Base-by-base conservation (phyloP, 2,329 filamentous ascomycete genomes). In the Epichloe typhina region DNA sequence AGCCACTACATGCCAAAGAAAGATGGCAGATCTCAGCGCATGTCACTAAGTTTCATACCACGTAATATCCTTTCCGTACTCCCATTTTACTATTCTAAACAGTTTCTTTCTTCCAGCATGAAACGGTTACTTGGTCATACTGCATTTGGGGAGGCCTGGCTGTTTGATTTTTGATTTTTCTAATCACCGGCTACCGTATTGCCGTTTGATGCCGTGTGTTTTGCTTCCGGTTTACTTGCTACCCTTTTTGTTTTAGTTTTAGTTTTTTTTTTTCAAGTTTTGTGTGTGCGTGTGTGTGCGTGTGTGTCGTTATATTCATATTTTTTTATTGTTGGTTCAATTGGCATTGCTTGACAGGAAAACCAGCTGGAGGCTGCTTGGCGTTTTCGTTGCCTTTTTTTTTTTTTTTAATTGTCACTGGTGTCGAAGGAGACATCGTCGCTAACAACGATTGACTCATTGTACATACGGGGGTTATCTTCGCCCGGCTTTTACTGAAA, bases 271-370 rank as follows among this genome's bases (percentile, higher is more conserved):
- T 19, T 19, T n/a, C n/a, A 19, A 19, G 17, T 26, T 8, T 17
- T 31, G 0, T 19, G 17, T 19, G 23, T 7, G 23, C 17, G 17
- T 41, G 40, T 17, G 40, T 5, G 39, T 41, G 33, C 15, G 5
- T 26, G 15, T 35, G 21, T 5, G 8, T 35, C 5, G 11, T 23
- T 21, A 40, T 33, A 23, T 49, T 33, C 12, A 38, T 37, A 19
- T 26, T 51, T 57, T 57, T 57, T 57, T 54, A 59, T 49, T 51
- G 58, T 55, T 57, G 57, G 55, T 59, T 60, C 58, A 58, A 62
- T 62, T 51, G 59, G 58, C 58, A 61, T 60, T 54, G 59, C 55
- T 21, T 42, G 33, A 44, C 35, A 39, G 45, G 40, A 48, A 19
- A 6, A 26, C 58, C 54, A 54, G 53, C 51, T 61, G 55, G 56